These are phyloP conservation scores for Leptomonas seymouri DNA, from an alignment of 208 protist species.

Conservation along the genomic window DNA sequence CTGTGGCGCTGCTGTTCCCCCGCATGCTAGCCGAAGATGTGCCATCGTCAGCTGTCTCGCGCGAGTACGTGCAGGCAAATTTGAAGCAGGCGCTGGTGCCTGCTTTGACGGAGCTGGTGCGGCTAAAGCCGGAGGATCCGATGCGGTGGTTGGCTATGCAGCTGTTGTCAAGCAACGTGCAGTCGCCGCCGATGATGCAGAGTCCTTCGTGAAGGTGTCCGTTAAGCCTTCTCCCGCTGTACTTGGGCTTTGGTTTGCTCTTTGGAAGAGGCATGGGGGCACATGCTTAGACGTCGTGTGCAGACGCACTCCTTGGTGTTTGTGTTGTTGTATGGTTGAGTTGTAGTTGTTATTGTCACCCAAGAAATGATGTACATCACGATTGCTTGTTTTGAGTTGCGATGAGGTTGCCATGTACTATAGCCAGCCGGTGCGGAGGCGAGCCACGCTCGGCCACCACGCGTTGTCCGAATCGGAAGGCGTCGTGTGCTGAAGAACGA, in stretches of 20 bases:
- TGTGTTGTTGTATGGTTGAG: background rate
- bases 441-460: too few species aligned
- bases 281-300: too few species aligned
- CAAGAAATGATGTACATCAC: too few species aligned
- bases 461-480: too few species aligned
- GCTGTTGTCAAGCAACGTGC: constrained; percentile 81
- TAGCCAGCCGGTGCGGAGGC: too few species aligned
- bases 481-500: too few species aligned
- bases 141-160: constrained; percentile 85
- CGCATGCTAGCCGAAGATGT: constrained; percentile 81
- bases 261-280: too few species aligned
- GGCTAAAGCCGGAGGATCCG: constrained; percentile 85
- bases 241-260: background rate
- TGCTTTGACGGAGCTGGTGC: constrained; percentile 81
- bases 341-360: background rate
- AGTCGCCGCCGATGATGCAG: constrained; percentile 69
- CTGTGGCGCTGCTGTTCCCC: constrained; percentile 74
- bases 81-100: constrained; percentile 85
- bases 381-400: too few species aligned
- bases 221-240: too few species aligned
- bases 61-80: constrained; percentile 85
- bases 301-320: background rate
- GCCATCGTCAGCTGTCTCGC: constrained; percentile 50
- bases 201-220: constrained; percentile 4
- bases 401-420: background rate